Base-by-base conservation (phyloP, 352 stramenopile species). In the Stephanocyclus meneghinianus region DNA sequence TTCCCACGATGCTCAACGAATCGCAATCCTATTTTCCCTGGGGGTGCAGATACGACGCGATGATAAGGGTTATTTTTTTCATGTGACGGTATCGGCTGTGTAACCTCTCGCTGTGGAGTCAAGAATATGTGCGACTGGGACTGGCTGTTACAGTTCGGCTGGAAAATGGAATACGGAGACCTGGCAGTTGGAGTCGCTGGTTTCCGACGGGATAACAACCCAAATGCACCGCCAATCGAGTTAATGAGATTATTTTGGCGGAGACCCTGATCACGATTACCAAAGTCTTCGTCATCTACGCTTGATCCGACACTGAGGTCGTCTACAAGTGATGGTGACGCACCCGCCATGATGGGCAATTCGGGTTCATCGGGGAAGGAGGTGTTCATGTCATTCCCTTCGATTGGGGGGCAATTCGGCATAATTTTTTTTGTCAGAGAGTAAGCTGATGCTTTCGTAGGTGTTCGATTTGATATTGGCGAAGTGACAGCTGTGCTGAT, bases 1-100 rank as follows among this genome's bases (percentile, higher is more conserved):
- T 93, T 83, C 1, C 88, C 88, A 40, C 87, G 80, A 66, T 86
- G 90, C 42, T 93, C 79, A 15, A 93, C 81, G 78, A 93, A 92
- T 15, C 85, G 90, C 1, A 92, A 70, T 13, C 88, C 88, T 64
- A 93, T 92, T 16, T 87, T 85, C 13, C 88, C 88, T 16, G 75
- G 61, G 37, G 88, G 88, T 61, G 83, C 85, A 16, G 83, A 88
- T 5, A 93, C 86, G n/a, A 93, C 74, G 13, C 88, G 81, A 80
- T 92, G 86, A 74, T 90, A 90, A 6, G 80, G 78, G 75, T 88
- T 71, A 26, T 81, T 35, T 61, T 76, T 44, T 26, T 81, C 66
- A 29, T 55, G 65, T 48, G 50, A 61, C 15, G 42, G 56, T n/a
- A 21, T 26, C 42, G 37, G 55, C 11, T 64, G 21, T n/a, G 8